A percentile compares a stretch with the other conserved stretches of the same genome.
Evolutionary conservation across 805 yeast genomes (phyloP).

Genomic region (Zygoascus tannicola): DNA sequence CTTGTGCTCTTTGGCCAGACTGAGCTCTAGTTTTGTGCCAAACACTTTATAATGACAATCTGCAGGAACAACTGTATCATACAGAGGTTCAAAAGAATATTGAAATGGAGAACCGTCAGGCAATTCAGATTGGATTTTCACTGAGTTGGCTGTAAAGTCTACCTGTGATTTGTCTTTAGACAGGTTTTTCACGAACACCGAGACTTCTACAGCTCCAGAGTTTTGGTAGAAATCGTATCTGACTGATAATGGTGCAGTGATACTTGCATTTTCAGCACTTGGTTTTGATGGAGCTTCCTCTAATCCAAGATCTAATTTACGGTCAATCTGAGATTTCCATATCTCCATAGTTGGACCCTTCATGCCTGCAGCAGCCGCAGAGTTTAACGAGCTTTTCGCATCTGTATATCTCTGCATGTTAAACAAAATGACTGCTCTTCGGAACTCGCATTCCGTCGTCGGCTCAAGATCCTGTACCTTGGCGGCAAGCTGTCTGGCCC

Average conservation of each 20-base stretch:
- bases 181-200: slow-evolving; percentile 62
- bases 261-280: neutral
- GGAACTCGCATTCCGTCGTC: slow-evolving; percentile 24
- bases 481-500: slow-evolving; percentile 5
- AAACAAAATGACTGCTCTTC: slow-evolving; percentile 20
- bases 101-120: slow-evolving; percentile 31
- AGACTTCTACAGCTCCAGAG: slow-evolving; percentile 44
- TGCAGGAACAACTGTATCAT: slow-evolving; percentile 39
- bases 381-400: neutral
- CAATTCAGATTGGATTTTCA: slow-evolving; percentile 10
- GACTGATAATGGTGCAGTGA: neutral
- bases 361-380: neutral
- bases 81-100: slow-evolving; percentile 47
- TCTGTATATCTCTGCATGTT: neutral
- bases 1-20: slow-evolving; percentile 41
- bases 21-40: slow-evolving; percentile 67
- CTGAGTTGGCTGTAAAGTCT: slow-evolving; percentile 25
- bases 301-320: too few species aligned
- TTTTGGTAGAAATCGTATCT: slow-evolving; percentile 73
- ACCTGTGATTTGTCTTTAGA: slow-evolving; percentile 41
- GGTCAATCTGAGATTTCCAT: neutral
- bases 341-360: neutral
- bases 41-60: slow-evolving; percentile 43
- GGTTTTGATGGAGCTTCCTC: slow-evolving; percentile 4
- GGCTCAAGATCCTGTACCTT: neutral